Evolutionary conservation across 495 filamentous ascomycete genomes (phyloP), one percentile per base, ranked within the genome.

Genomic region (Parathielavia hyrcaniae): DNA sequence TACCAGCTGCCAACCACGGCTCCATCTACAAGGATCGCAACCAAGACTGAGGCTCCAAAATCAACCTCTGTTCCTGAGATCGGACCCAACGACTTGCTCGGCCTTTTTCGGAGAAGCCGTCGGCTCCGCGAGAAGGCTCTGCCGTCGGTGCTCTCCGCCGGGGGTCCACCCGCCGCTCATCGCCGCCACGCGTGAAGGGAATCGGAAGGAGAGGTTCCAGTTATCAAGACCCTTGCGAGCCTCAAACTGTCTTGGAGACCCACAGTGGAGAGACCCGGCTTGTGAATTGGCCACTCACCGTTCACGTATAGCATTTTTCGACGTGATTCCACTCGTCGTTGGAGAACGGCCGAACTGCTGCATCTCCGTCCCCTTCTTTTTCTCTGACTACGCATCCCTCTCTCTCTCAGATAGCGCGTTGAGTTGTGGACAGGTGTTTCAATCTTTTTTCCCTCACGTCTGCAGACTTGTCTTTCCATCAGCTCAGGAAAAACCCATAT

Each of bases 381-480:
- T 19, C 54, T 39, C 39, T 61, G 53, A 45, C 58, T 62, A 62
- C 60, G 41, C 39, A 59, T 55, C 57, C 22, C 39, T 30, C 47
- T 39, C 44, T 40, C 44, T 1, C 38, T 17, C n/a, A n/a, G n/a
- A 53, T 58, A 43, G n/a, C 60, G 34, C 50, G 53, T 56, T 52
- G n/a, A n/a, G 41, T 35, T 11, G 26, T 55, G 41, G 52, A 51
- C 48, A 47, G 35, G 32, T 35, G 19, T 57, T 49, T 49, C 54
- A 53, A 61, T 61, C 49, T 53, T 51, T 57, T 58, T 58, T 53
- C n/a, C 55, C 45, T 45, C 22, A 38, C 50, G 12, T 59, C 38
- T 53, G 22, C 36, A 35, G 22, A 40, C 22, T 16, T 53, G 41
- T 58, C 61, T 60, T 58, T 34, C 12, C 4, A 1, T 30, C 26